Evolutionary conservation across 164 flowering plant genomes (phyloP).

Genomic region (Protea cynaroides): DNA sequence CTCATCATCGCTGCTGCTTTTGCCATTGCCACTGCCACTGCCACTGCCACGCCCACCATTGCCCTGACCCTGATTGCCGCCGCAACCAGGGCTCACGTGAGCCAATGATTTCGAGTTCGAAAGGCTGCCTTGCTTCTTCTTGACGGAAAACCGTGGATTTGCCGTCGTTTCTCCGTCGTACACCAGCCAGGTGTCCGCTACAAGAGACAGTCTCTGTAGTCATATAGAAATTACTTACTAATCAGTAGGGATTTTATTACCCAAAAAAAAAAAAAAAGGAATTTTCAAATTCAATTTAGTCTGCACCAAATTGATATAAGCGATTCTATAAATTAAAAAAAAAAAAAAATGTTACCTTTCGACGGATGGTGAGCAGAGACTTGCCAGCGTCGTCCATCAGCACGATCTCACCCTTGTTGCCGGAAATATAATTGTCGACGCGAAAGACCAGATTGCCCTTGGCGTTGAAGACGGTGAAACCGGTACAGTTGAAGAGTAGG

Average conservation of each 20-base stretch:
- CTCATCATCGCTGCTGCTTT: not conserved
- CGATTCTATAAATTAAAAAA: too few relatives aligned
- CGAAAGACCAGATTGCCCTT: slow-evolving; percentile 62
- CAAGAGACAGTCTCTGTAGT: slow-evolving; percentile 49
- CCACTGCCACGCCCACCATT: not conserved
- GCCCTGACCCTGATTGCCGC: not conserved
- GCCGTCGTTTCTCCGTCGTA: slow-evolving; percentile 50
- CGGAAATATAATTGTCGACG: slow-evolving; percentile 66
- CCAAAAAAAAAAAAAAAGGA: too few relatives aligned
- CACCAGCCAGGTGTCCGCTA: slow-evolving; percentile 51
- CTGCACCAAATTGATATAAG: too few relatives aligned
- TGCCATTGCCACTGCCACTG: not conserved
- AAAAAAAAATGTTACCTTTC: slow-evolving; percentile 69
- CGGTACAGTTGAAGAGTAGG: slow-evolving; percentile 62
- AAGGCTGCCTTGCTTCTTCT: slow-evolving; percentile 44
- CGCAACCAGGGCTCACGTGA: slow-evolving; percentile 21
- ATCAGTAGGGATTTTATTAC: too few relatives aligned
- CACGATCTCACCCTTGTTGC: slow-evolving; percentile 39
- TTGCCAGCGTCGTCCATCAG: slow-evolving; percentile 78
- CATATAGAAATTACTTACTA: not conserved
- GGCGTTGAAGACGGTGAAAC: slow-evolving; percentile 71
- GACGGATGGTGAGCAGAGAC: slow-evolving; percentile 74
- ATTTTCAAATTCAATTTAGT: too few relatives aligned
- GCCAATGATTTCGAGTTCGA: slow-evolving; percentile 39
- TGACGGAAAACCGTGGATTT: slow-evolving; percentile 38